Evolutionary conservation across 176 grass and related monocot genomes (phyloP).

Genomic region (Oryza glaberrima): DNA sequence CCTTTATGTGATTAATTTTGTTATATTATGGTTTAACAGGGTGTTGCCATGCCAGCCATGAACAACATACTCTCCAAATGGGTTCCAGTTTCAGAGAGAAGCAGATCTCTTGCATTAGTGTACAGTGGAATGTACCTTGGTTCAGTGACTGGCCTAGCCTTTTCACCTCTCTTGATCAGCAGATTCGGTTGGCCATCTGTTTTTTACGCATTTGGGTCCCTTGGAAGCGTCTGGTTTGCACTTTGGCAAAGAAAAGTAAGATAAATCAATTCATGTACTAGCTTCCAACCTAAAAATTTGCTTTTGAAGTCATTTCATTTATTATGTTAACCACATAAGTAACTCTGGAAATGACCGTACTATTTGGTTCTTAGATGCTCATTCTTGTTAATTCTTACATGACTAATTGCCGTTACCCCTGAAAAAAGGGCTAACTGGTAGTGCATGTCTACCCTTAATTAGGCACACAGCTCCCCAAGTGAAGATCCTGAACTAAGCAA

Average conservation of each 20-base stretch:
- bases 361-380: neutral
- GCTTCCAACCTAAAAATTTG: constrained; percentile 8
- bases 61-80: constrained; percentile 97
- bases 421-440: constrained; percentile 9
- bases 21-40: constrained; percentile 59
- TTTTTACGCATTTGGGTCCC: constrained; percentile 91
- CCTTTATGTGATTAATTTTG: constrained; percentile 3
- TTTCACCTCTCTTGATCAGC: constrained; percentile 89
- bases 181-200: constrained; percentile 97
- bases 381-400: constrained; percentile 14
- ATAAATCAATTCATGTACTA: neutral
- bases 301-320: constrained; percentile 10
- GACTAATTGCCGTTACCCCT: neutral
- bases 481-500: constrained; percentile 70
- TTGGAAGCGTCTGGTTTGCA: constrained; percentile 87
- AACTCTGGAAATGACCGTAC: constrained; percentile 12
- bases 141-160: constrained; percentile 85
- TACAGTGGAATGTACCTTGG: constrained; percentile 99
- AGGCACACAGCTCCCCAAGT: constrained; percentile 90
- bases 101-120: constrained; percentile 89
- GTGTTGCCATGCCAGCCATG: constrained; percentile 98
- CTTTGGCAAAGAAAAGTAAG: constrained; percentile 84
- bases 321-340: constrained; percentile 4
- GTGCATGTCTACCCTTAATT: constrained; percentile 27
- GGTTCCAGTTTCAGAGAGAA: constrained; percentile 96